phyloP scores from a whole-genome alignment of 2,329 filamentous ascomycete genomes.

The Ophiostoma montium region DNA sequence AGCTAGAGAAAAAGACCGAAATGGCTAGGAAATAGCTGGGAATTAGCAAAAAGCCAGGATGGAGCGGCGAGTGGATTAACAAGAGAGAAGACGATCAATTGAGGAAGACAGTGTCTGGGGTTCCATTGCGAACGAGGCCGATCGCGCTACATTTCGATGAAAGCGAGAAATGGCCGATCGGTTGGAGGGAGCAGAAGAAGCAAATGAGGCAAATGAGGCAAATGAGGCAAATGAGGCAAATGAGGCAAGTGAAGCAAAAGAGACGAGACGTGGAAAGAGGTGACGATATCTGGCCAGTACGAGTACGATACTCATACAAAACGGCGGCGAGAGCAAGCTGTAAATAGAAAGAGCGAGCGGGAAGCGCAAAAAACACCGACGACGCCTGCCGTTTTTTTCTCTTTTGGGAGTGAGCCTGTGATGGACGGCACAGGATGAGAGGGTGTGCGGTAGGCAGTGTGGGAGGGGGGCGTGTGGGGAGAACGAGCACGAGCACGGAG shows the following conservation, averaged over 20 bases:
- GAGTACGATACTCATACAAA: too few species aligned
- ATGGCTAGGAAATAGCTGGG: too few species aligned
- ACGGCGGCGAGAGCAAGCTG: not conserved
- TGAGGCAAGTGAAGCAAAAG: too few species aligned
- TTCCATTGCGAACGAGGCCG: not conserved
- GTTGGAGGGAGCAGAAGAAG: too few species aligned
- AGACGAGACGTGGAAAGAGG: too few species aligned
- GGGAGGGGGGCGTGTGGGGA: not conserved
- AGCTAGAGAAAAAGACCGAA: not conserved
- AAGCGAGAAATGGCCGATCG: too few species aligned
- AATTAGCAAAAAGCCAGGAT: too few species aligned
- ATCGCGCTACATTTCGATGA: not conserved
- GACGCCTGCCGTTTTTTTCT: not conserved
- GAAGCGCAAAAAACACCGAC: conserved; percentile 1
- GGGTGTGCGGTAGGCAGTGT: conserved; percentile 6
- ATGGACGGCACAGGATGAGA: conserved; percentile 4
- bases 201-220: too few species aligned
- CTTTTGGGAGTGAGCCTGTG: not conserved
- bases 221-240: too few species aligned
- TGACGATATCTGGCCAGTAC: too few species aligned
- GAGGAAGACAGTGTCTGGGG: not conserved
- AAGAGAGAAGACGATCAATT: not conserved
- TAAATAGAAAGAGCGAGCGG: not conserved
- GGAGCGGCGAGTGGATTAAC: not conserved
- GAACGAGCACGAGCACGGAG: too few species aligned